A percentile compares a stretch with the other conserved stretches of the same genome.
These are phyloP conservation scores for Ramaria sp. DNA, from an alignment of 768 basidiomycete species.

Conservation along the genomic window DNA sequence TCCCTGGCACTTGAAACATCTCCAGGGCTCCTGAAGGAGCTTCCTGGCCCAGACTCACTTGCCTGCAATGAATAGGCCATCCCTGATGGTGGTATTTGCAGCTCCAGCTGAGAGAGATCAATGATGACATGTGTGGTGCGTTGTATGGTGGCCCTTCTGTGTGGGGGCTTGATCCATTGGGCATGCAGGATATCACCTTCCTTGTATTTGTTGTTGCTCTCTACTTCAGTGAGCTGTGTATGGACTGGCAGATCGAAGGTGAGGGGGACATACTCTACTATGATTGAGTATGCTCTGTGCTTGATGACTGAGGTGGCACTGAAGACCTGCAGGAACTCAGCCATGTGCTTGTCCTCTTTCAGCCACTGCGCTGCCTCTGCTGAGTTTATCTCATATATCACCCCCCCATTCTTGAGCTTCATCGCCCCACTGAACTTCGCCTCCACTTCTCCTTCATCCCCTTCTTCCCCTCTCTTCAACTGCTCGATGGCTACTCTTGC, in stretches of 20 bases:
- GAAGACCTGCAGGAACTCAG: not conserved
- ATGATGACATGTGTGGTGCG: conserved; percentile 17
- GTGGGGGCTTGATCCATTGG: conserved; percentile 19
- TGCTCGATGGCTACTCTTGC: too few species aligned
- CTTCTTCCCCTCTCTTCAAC: too few species aligned
- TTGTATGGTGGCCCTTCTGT: conserved; percentile 11
- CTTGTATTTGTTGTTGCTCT: not conserved
- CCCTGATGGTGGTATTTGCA: not conserved
- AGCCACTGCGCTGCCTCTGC: not conserved
- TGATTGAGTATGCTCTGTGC: not conserved
- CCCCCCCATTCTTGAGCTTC: too few species aligned
- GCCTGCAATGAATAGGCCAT: not conserved
- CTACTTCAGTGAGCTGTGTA: not conserved
- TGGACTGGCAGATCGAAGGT: not conserved
- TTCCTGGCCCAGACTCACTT: conserved; percentile 11
- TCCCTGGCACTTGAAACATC: conserved; percentile 21
- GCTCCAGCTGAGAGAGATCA: conserved; percentile 5
- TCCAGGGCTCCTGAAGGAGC: conserved; percentile 14
- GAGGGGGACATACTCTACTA: not conserved
- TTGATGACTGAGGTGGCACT: not conserved
- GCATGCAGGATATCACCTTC: conserved; percentile 9
- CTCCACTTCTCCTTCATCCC: too few species aligned
- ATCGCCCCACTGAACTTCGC: too few species aligned
- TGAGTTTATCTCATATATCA: too few species aligned
- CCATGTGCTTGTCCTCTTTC: not conserved